Base-by-base conservation (phyloP, 768 basidiomycete species). In the Suillus americanus region DNA sequence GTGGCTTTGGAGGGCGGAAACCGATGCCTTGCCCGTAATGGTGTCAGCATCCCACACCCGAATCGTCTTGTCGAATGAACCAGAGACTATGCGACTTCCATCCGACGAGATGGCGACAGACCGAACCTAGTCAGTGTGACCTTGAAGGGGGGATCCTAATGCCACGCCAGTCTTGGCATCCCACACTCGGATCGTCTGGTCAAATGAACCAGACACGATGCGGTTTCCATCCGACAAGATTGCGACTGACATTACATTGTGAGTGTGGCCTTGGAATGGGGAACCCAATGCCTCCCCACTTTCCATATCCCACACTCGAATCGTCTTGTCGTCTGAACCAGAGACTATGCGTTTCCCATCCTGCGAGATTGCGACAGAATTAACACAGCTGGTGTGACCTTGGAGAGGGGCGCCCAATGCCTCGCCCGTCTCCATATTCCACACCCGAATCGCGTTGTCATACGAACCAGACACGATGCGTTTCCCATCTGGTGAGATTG, bases 81-180 rank as follows among this genome's bases (percentile, higher is more conserved):
- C 45, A 46, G 45, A 46, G 4, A n/a, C 45, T 46, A 43, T 45
- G 3, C 2, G 20, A 10, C 18, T n/a, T 45, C 43, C 43, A 45
- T n/a, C 43, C 0, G 4, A 20, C 9, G 20, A 10, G 20, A 45
- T 45, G 10, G 43, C 43, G 4, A 45, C 20, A 45, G 43, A 45
- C 20, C 0, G 1, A n/a, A 45, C 1, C 3, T 0, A 0, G 1
- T 0, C 4, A 45, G 43, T 45, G 20, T 45, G 43, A 3, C 20
- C 20, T n/a, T 45, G 43, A 9, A 45, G 43, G 10, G 7, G 18
- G 16, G 16, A 41, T 41, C 16, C 16, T 41, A 41, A 1, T 41
- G 16, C 16, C 7, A 6, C 16, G 7, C 16, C 40, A 41, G 6
- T 41, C 16, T 41, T 41, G 16, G 16, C 40, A 41, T 41, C 16